Percentiles rank a stretch among this genome's conserved stretches.
Evolutionary conservation across 768 basidiomycete species (phyloP).

Genomic region (Psilocybe azurescens): DNA sequence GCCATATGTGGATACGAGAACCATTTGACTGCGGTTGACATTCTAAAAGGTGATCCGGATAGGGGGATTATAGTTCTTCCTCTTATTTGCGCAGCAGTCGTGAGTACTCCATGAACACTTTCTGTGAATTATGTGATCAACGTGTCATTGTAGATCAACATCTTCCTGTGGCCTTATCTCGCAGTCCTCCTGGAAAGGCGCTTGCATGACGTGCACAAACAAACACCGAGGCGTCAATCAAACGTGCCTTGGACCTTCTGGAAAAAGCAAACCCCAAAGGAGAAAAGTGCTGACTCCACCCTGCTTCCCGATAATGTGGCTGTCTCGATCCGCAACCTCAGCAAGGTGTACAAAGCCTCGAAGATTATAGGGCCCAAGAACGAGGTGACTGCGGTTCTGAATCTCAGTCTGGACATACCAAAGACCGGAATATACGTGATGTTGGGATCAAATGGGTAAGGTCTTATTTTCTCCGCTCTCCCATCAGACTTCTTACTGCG

Average conservation of each 20-base stretch:
- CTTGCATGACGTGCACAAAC: conserved; percentile 58
- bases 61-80: conserved; percentile 58
- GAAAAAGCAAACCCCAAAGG: not conserved
- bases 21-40: conserved; percentile 55
- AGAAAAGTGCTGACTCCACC: not conserved
- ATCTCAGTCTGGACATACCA: conserved; percentile 73
- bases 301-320: conserved; percentile 42
- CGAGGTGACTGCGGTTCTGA: conserved; percentile 63
- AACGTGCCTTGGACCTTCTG: not conserved
- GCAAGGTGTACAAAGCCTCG: conserved; percentile 60
- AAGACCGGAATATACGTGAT: conserved; percentile 77
- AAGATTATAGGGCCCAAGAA: conserved; percentile 50
- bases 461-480: conserved; percentile 3
- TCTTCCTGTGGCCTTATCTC: conserved; percentile 78
- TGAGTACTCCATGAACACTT: conserved; percentile 36
- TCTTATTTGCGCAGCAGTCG: conserved; percentile 69
- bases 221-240: not conserved
- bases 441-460: conserved; percentile 72
- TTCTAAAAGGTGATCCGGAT: conserved; percentile 66
- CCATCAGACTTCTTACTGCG: not conserved
- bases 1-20: conserved; percentile 74
- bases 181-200: conserved; percentile 62
- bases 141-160: conserved; percentile 52
- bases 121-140: not conserved
- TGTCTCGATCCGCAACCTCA: conserved; percentile 65